Conservation (phyloP, 1,139 yeast species). For the Yamadazyma mexicana region DNA sequence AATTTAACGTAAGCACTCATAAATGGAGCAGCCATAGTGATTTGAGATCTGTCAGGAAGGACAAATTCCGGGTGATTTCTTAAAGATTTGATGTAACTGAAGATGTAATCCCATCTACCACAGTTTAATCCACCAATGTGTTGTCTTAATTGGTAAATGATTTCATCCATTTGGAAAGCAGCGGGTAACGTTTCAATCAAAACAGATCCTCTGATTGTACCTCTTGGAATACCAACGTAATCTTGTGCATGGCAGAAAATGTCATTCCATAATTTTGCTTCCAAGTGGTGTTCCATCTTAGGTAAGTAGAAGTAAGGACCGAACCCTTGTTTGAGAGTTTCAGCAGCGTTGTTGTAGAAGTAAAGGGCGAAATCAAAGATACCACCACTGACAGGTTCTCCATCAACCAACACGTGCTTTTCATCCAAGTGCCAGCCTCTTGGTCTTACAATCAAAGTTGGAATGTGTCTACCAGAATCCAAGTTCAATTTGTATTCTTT, state of each 20-base stretch:
- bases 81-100: conserved; percentile 68
- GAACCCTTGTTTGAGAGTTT: conserved; percentile 56
- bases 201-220: conserved; percentile 78
- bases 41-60: conserved; percentile 72
- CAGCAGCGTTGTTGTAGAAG: conserved; percentile 72
- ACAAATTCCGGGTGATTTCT: conserved; percentile 63
- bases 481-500: conserved; percentile 62
- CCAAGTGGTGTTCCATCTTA: conserved; percentile 78
- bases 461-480: conserved; percentile 56
- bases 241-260: conserved; percentile 71
- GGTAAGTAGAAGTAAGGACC: conserved; percentile 82
- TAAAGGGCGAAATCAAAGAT: conserved; percentile 77
- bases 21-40: conserved; percentile 74
- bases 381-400: conserved; percentile 72
- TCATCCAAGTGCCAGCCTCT: conserved; percentile 87
- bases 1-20: conserved; percentile 70
- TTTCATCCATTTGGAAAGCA: conserved; percentile 81
- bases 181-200: conserved; percentile 76
- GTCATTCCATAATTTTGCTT: conserved; percentile 80
- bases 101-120: conserved; percentile 84
- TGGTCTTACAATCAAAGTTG: conserved; percentile 80
- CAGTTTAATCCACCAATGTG: conserved; percentile 79
- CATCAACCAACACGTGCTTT: conserved; percentile 71
- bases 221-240: conserved; percentile 62
- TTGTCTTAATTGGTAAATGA: conserved; percentile 71